Conservation (phyloP, 2,329 filamentous ascomycete species). For the Aspergillus fructus region DNA sequence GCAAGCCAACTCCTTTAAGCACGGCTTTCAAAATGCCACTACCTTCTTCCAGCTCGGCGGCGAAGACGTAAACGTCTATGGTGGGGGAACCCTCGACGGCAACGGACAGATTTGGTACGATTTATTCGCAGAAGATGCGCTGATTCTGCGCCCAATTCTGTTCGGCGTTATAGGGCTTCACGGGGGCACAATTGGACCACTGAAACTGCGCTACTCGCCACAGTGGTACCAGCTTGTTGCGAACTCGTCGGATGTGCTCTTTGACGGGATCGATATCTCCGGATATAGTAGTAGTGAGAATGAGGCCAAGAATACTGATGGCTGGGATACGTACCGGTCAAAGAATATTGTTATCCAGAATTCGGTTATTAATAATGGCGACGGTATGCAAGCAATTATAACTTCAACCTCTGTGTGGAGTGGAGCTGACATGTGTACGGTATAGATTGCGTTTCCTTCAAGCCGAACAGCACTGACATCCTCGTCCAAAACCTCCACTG, state of each 20-base stretch:
- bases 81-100: constrained; percentile 62
- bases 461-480: constrained; percentile 69
- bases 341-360: constrained; percentile 66
- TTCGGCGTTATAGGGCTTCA: constrained; percentile 59
- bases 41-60: constrained; percentile 69
- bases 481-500: constrained; percentile 66
- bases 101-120: constrained; percentile 67
- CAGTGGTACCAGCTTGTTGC: constrained; percentile 66
- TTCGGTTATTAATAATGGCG: constrained; percentile 63
- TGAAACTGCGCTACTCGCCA: constrained; percentile 61
- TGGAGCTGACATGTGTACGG: neutral
- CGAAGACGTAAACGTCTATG: constrained; percentile 66
- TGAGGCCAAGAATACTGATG: constrained; percentile 65
- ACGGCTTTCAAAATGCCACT: constrained; percentile 65
- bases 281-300: constrained; percentile 55
- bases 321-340: constrained; percentile 55
- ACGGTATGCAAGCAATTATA: constrained; percentile 42
- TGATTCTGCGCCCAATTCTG: constrained; percentile 59
- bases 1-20: constrained; percentile 63
- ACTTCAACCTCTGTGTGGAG: neutral
- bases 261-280: constrained; percentile 61
- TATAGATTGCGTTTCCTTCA: constrained; percentile 69
- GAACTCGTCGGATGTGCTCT: constrained; percentile 64
- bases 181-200: constrained; percentile 57
- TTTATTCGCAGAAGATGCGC: constrained; percentile 56